Evolutionary conservation across 495 filamentous ascomycete species (phyloP).

Genomic region (Bacidia rubella): DNA sequence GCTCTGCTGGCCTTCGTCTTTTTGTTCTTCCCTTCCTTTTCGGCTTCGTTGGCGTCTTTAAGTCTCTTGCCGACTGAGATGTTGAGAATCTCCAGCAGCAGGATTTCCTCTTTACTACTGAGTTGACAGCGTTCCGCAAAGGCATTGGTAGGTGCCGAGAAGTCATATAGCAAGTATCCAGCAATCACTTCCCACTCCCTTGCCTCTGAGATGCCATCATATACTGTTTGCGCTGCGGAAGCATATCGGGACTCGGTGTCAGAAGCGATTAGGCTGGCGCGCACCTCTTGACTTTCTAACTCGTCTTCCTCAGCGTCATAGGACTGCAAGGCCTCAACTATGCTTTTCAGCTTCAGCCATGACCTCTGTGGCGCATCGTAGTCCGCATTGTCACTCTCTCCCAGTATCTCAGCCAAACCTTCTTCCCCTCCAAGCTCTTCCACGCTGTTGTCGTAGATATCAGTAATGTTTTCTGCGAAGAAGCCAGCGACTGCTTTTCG

Average conservation of each 20-base stretch:
- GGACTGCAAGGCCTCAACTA: constrained; percentile 66
- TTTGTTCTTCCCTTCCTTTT: constrained; percentile 45
- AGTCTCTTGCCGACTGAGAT: constrained; percentile 59
- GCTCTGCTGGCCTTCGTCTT: constrained; percentile 46
- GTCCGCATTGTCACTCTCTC: constrained; percentile 50
- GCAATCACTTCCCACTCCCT: constrained; percentile 78
- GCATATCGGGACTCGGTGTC: constrained; percentile 66
- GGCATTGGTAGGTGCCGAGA: constrained; percentile 46
- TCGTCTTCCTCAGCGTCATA: constrained; percentile 51
- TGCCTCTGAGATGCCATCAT: constrained; percentile 64
- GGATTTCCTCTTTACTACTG: constrained; percentile 61
- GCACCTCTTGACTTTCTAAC: constrained; percentile 21
- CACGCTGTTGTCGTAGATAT: constrained; percentile 62
- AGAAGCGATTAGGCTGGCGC: constrained; percentile 38
- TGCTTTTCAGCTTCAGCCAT: constrained; percentile 85
- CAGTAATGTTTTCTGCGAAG: constrained; percentile 73
- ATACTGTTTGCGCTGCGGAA: constrained; percentile 72
- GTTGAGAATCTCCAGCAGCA: constrained; percentile 77
- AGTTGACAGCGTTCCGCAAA: constrained; percentile 53
- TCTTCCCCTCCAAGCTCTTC: constrained; percentile 81
- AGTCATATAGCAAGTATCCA: constrained; percentile 84
- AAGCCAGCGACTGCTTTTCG: constrained; percentile 80
- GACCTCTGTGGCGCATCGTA: constrained; percentile 57
- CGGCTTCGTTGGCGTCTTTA: constrained; percentile 41
- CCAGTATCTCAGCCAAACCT: constrained; percentile 50